These are phyloP conservation scores for Gardenia jasminoides DNA, from an alignment of 257 asterid genomes.

Conservation along the genomic window DNA sequence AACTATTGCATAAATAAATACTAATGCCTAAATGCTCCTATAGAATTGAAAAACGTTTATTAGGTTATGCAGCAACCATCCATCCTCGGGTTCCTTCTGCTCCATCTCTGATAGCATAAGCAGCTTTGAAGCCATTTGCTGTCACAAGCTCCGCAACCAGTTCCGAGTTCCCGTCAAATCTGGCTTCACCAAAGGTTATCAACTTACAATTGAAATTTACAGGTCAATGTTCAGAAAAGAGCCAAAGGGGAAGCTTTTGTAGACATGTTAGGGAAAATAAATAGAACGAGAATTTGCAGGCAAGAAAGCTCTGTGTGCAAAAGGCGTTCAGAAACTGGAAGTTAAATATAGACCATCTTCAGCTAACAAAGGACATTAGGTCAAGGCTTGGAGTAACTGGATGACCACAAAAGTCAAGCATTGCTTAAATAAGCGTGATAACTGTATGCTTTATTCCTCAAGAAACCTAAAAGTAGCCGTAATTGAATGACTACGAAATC, in stretches of 20 bases:
- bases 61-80: slow-evolving; percentile 43
- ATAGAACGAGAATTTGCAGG: not conserved
- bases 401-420: not conserved
- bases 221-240: not conserved
- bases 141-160: slow-evolving; percentile 93
- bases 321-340: not conserved
- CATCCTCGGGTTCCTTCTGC: slow-evolving; percentile 85
- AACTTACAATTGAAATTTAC: slow-evolving; percentile 21
- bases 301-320: not conserved
- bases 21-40: not conserved
- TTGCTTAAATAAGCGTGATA: not conserved
- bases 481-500: not conserved
- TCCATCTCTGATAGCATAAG: slow-evolving; percentile 94
- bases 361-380: not conserved
- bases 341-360: not conserved
- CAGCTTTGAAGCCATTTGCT: slow-evolving; percentile 90
- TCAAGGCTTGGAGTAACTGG: not conserved
- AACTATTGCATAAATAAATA: not conserved
- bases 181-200: slow-evolving; percentile 72
- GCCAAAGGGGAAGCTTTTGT: not conserved
- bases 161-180: slow-evolving; percentile 98
- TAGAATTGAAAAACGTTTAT: not conserved
- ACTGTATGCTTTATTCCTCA: not conserved
- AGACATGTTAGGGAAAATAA: not conserved
- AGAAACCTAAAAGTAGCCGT: not conserved